Conservation (phyloP, 495 filamentous ascomycete genomes). For the Parathielavia hyrcaniae region DNA sequence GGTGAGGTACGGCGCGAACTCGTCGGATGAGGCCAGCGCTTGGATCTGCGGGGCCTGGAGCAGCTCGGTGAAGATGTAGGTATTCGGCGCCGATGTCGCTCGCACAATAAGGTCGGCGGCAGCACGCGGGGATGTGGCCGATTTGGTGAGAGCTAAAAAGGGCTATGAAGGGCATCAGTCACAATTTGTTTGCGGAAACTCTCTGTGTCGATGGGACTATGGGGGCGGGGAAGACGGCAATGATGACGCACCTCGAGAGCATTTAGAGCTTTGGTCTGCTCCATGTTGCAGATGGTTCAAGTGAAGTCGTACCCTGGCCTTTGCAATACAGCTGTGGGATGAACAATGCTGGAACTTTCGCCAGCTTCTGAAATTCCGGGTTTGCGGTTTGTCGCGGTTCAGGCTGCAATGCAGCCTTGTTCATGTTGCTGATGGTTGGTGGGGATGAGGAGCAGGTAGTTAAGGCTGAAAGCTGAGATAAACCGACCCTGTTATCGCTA, state of each 20-base stretch:
- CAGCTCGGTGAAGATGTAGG: slow-evolving; percentile 92
- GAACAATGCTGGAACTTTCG: neutral
- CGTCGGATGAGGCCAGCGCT: slow-evolving; percentile 50
- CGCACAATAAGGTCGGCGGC: slow-evolving; percentile 80
- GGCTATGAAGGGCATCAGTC: slow-evolving; percentile 46
- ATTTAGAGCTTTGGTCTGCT: slow-evolving; percentile 78
- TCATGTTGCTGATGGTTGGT: slow-evolving; percentile 9
- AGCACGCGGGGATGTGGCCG: slow-evolving; percentile 74
- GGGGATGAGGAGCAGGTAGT: neutral
- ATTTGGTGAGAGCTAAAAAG: slow-evolving; percentile 80
- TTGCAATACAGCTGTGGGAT: neutral
- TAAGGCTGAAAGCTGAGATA: slow-evolving; percentile 17
- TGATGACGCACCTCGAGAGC: slow-evolving; percentile 54
- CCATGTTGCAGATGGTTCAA: slow-evolving; percentile 51
- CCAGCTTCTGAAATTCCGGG: neutral
- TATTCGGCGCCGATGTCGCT: slow-evolving; percentile 80
- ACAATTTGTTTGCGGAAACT: neutral
- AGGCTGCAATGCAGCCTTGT: slow-evolving; percentile 14
- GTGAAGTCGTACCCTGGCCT: neutral
- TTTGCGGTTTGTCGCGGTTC: neutral
- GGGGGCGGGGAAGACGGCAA: slow-evolving; percentile 10
- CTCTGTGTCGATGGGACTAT: neutral
- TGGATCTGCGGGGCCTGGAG: slow-evolving; percentile 78
- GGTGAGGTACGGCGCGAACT: slow-evolving; percentile 50
- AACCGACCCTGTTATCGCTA: no score